Conservation (phyloP, 768 basidiomycete species). For the Trametes meyenii region DNA sequence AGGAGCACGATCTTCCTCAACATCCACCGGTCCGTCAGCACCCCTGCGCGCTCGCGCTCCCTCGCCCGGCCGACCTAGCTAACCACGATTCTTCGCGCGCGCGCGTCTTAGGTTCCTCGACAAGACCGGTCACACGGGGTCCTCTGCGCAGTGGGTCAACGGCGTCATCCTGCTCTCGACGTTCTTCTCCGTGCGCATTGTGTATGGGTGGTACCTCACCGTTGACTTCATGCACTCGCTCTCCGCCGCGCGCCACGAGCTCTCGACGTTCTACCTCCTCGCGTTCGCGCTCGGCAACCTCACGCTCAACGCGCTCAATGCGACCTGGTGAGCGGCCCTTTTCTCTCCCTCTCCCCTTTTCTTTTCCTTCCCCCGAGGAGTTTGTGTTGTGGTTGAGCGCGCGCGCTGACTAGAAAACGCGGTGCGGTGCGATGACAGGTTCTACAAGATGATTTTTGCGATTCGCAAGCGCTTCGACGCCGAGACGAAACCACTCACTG, state of each 20-base stretch:
- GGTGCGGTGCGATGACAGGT: conserved; percentile 54
- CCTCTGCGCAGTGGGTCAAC: conserved; percentile 68
- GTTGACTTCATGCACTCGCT: conserved; percentile 59
- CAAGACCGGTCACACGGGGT: conserved; percentile 73
- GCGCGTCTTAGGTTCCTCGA: conserved; percentile 63
- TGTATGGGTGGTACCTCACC: conserved; percentile 62
- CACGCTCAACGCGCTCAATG: conserved; percentile 72
- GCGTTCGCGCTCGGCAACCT: conserved; percentile 65
- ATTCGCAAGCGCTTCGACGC: conserved; percentile 60
- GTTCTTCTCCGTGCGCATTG: conserved; percentile 71
- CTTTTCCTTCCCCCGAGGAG: not conserved
- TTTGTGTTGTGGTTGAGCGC: not conserved
- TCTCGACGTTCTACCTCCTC: conserved; percentile 52
- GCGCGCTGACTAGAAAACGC: not conserved
- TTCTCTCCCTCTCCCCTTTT: not conserved
- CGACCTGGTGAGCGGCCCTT: conserved; percentile 63
- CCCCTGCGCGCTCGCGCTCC: not conserved
- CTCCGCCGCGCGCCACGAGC: conserved; percentile 51
- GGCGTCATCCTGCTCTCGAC: conserved; percentile 64
- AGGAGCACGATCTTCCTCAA: conserved; percentile 88
- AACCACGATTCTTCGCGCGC: not conserved
- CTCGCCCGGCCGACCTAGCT: not conserved
- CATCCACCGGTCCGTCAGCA: conserved; percentile 69
- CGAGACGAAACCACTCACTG: conserved; percentile 25
- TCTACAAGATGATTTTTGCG: conserved; percentile 71